These are phyloP conservation scores for Colletotrichum siamense DNA, from an alignment of 2,329 filamentous ascomycete genomes.

Conservation along the genomic window DNA sequence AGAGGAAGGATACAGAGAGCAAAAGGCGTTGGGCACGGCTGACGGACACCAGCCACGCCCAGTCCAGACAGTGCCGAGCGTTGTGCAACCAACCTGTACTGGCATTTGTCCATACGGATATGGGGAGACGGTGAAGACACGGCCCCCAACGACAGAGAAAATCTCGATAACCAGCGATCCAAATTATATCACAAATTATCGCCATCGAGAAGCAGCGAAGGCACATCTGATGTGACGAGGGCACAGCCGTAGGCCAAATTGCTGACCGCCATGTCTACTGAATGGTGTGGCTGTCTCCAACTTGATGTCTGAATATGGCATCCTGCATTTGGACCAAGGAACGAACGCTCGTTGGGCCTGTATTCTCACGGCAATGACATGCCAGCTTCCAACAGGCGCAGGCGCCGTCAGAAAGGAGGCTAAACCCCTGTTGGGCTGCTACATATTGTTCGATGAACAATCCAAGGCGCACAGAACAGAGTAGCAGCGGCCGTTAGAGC, in stretches of 20 bases:
- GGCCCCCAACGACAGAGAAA: not conserved
- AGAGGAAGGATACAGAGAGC: not conserved
- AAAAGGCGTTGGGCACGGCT: slow-evolving; percentile 1
- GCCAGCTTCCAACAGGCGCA: not conserved
- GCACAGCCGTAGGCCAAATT: not conserved
- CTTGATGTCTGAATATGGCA: not conserved
- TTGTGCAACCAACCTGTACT: not conserved
- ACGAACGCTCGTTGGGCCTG: not conserved
- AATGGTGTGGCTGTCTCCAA: not conserved
- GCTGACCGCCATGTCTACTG: not conserved
- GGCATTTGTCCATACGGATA: not conserved
- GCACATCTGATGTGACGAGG: not conserved
- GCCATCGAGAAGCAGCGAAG: not conserved
- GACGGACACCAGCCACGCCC: not conserved
- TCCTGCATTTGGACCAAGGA: not conserved
- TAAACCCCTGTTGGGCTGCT: not conserved
- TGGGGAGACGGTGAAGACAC: not conserved
- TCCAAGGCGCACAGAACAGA: not conserved
- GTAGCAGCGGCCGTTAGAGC: not conserved
- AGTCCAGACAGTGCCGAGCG: not conserved
- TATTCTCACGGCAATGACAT: not conserved
- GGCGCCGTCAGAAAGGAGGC: not conserved
- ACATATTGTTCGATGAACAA: not conserved
- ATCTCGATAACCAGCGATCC: slow-evolving; percentile 11
- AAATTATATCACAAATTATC: slow-evolving; percentile 2